phyloP scores from a whole-genome alignment of 2,329 filamentous ascomycete species.

The Aureobasidium leucospermi region DNA sequence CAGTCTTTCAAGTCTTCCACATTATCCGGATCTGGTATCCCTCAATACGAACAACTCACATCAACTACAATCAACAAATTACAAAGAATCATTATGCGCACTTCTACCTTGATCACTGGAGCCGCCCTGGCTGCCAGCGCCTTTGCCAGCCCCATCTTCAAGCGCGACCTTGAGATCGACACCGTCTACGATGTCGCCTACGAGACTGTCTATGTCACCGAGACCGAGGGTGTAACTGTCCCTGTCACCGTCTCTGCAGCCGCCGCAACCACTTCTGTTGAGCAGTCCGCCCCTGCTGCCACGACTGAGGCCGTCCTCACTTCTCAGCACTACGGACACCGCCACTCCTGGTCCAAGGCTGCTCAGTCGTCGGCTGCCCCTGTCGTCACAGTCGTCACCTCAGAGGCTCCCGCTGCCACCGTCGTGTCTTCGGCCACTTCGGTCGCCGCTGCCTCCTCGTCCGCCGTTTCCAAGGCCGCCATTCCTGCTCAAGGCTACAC shows the following conservation, averaged over 20 bases:
- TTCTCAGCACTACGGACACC: conserved; percentile 7
- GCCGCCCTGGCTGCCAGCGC: conserved; percentile 30
- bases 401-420: neutral
- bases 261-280: conserved; percentile 13
- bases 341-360: conserved; percentile 1
- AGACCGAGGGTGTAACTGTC: conserved; percentile 23
- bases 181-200: conserved; percentile 25
- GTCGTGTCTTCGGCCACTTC: neutral
- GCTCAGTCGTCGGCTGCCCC: conserved; percentile 1
- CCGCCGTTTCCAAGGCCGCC: neutral
- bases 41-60: conserved; percentile 17
- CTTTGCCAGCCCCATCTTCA: conserved; percentile 27
- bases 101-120: conserved; percentile 26
- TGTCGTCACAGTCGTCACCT: neutral
- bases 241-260: conserved; percentile 16
- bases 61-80: conserved; percentile 18
- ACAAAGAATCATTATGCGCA: conserved; percentile 27
- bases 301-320: neutral
- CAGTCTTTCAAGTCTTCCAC: conserved; percentile 13
- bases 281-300: conserved; percentile 9
- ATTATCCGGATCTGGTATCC: conserved; percentile 20
- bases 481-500: neutral
- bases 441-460: neutral
- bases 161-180: conserved; percentile 23
- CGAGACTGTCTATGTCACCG: conserved; percentile 29